Evolutionary conservation across 2,329 filamentous ascomycete genomes (phyloP).

Genomic region (Botrytis byssoidea): DNA sequence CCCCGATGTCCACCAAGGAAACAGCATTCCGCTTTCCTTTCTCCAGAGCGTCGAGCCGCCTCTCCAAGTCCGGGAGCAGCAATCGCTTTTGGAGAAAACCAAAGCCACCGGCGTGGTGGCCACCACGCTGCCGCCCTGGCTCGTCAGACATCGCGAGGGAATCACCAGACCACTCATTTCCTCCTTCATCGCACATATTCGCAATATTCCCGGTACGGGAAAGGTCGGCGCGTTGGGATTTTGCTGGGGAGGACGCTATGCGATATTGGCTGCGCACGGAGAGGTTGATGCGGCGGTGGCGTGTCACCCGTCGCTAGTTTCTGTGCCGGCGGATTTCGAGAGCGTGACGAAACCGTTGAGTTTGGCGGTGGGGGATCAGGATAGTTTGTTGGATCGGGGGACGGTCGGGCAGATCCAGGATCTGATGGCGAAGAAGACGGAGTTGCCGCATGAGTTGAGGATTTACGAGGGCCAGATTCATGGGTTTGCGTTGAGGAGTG

Average conservation of each 20-base stretch:
- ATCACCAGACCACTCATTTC: slow-evolving; percentile 41
- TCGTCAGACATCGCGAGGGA: slow-evolving; percentile 36
- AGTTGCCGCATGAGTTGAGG: slow-evolving; percentile 37
- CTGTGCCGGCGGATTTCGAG: slow-evolving; percentile 45
- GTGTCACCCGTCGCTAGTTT: slow-evolving; percentile 51
- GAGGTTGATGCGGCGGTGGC: slow-evolving; percentile 44
- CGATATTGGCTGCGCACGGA: slow-evolving; percentile 46
- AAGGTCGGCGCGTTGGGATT: slow-evolving; percentile 57
- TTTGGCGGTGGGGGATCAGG: slow-evolving; percentile 48
- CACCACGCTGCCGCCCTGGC: slow-evolving; percentile 45
- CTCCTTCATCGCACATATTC: slow-evolving; percentile 42
- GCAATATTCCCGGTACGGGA: slow-evolving; percentile 36
- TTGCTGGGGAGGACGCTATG: slow-evolving; percentile 62
- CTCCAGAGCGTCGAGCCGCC: slow-evolving; percentile 45
- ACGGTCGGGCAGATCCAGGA: slow-evolving; percentile 32
- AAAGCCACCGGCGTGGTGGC: slow-evolving; percentile 43
- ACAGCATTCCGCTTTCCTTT: slow-evolving; percentile 43
- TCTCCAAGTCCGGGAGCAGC: slow-evolving; percentile 41
- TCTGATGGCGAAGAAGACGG: slow-evolving; percentile 37
- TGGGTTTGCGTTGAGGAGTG: slow-evolving; percentile 43
- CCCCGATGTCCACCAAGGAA: slow-evolving; percentile 46
- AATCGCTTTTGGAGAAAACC: slow-evolving; percentile 42
- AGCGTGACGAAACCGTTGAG: slow-evolving; percentile 48
- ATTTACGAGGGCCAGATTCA: slow-evolving; percentile 42
- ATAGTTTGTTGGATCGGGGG: slow-evolving; percentile 42